Evolutionary conservation across 2,329 filamentous ascomycete genomes (phyloP).

Genomic region (Pezicula carpinea): DNA sequence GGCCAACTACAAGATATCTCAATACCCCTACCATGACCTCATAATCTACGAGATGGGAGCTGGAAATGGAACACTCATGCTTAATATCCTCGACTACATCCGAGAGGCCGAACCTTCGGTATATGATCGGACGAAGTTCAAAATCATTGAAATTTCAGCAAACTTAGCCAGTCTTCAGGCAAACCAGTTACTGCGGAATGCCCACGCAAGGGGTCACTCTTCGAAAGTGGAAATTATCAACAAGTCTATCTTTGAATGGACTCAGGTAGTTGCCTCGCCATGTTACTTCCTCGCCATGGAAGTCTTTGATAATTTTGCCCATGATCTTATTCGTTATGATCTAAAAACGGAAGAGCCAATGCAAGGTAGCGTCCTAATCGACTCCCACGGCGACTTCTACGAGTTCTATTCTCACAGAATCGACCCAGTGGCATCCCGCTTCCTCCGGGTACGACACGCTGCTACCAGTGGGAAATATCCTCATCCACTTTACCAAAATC

Average conservation of each 20-base stretch:
- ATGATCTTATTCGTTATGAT: constrained; percentile 92
- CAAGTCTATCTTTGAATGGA: constrained; percentile 91
- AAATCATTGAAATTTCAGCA: constrained; percentile 91
- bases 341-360: constrained; percentile 73
- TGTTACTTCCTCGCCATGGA: constrained; percentile 98
- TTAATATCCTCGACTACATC: constrained; percentile 96
- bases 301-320: constrained; percentile 97
- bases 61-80: constrained; percentile 94
- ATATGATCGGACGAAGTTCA: constrained; percentile 88
- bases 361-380: constrained; percentile 85
- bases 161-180: constrained; percentile 75
- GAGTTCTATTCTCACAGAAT: constrained; percentile 83
- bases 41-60: constrained; percentile 99
- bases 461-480: constrained; percentile 63
- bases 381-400: constrained; percentile 81
- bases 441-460: constrained; percentile 77
- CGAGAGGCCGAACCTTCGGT: constrained; percentile 84
- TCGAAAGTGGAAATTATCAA: constrained; percentile 94
- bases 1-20: constrained; percentile 89
- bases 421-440: constrained; percentile 78
- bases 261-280: constrained; percentile 77
- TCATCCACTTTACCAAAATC: constrained; percentile 49
- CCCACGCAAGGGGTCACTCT: constrained; percentile 68
- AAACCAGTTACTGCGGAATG: constrained; percentile 60
- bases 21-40: constrained; percentile 93